phyloP scores from a whole-genome alignment of 805 yeast species.

The Lachancea thermotolerans region DNA sequence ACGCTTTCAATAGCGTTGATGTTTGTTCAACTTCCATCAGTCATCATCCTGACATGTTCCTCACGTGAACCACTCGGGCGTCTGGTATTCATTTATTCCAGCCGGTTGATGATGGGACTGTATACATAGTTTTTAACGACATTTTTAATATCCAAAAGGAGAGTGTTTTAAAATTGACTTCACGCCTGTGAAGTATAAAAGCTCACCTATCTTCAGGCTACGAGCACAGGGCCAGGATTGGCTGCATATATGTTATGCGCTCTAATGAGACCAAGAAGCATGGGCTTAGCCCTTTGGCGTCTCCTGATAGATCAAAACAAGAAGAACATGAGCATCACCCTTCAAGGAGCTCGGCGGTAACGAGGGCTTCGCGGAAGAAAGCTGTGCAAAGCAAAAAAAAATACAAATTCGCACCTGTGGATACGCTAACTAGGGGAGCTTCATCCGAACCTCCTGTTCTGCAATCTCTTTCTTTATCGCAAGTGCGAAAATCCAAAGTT shows the following conservation, averaged over 20 bases:
- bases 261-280: constrained; percentile 20
- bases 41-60: too few species aligned
- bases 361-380: constrained; percentile 2
- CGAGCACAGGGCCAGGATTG: too few species aligned
- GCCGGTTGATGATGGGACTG: too few species aligned
- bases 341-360: constrained; percentile 16
- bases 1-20: too few species aligned
- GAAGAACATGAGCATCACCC: not conserved
- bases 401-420: constrained; percentile 27
- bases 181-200: too few species aligned
- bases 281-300: constrained; percentile 14
- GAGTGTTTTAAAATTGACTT: too few species aligned
- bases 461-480: constrained; percentile 27
- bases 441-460: constrained; percentile 13
- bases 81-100: too few species aligned
- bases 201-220: too few species aligned
- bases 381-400: constrained; percentile 13
- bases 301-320: constrained; percentile 13
- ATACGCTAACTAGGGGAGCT: constrained; percentile 13
- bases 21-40: too few species aligned
- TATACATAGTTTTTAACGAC: too few species aligned
- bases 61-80: too few species aligned
- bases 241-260: constrained; percentile 11
- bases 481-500: constrained; percentile 21
- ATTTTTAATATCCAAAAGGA: too few species aligned